phyloP scores from a whole-genome alignment of 2,329 filamentous ascomycete genomes.

The Ophiostoma populinum region DNA sequence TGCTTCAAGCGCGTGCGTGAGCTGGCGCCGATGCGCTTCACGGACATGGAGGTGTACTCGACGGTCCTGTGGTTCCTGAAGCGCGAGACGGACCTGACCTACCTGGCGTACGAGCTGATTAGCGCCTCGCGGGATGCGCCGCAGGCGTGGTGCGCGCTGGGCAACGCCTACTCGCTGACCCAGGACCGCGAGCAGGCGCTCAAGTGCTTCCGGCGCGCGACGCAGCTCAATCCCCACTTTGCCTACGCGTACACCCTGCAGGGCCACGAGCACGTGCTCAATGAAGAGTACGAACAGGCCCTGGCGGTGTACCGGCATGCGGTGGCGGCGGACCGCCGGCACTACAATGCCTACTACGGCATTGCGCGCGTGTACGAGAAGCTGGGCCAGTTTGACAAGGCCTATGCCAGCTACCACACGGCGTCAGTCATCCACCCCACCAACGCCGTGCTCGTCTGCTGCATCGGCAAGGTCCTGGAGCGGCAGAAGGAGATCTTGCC shows the following conservation, averaged over 20 bases:
- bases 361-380: constrained; percentile 71
- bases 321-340: constrained; percentile 68
- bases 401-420: constrained; percentile 77
- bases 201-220: constrained; percentile 85
- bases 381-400: constrained; percentile 77
- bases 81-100: constrained; percentile 77
- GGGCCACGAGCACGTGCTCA: constrained; percentile 86
- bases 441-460: constrained; percentile 82
- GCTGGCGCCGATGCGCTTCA: constrained; percentile 63
- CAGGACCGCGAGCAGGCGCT: constrained; percentile 90
- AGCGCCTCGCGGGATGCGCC: constrained; percentile 79
- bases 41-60: constrained; percentile 97
- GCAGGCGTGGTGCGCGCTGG: constrained; percentile 88
- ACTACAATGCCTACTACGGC: constrained; percentile 98
- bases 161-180: constrained; percentile 85
- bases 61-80: constrained; percentile 98
- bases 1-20: constrained; percentile 66
- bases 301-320: constrained; percentile 73
- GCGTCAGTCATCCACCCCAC: constrained; percentile 83
- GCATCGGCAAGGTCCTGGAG: constrained; percentile 79
- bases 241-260: constrained; percentile 93
- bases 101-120: constrained; percentile 77
- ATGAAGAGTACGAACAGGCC: constrained; percentile 95
- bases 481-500: constrained; percentile 67
- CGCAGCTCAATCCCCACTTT: constrained; percentile 75